Percentiles rank a stretch among this genome's conserved stretches.
phyloP scores from a whole-genome alignment of 2,329 filamentous ascomycete species.

The Leptoxyphium fumago region DNA sequence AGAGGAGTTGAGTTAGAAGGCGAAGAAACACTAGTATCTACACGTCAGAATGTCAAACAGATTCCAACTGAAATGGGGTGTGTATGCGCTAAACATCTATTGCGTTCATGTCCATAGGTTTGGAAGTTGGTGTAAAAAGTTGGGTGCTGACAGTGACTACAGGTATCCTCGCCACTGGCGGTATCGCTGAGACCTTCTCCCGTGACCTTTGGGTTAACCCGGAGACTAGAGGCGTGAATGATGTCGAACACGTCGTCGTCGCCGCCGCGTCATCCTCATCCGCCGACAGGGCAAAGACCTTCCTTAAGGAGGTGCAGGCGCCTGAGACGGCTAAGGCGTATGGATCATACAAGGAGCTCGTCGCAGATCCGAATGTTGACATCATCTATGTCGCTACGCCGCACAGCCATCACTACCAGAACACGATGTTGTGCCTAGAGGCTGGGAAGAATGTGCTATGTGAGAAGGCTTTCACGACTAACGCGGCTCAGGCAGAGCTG shows the following conservation, averaged over 20 bases:
- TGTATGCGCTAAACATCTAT: neutral
- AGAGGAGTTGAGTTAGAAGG: no score
- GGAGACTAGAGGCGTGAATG: slow-evolving; percentile 49
- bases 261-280: slow-evolving; percentile 71
- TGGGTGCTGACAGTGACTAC: no score
- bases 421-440: slow-evolving; percentile 10
- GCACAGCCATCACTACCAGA: slow-evolving; percentile 15
- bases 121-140: slow-evolving; percentile 14
- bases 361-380: slow-evolving; percentile 50
- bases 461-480: slow-evolving; percentile 19
- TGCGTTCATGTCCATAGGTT: neutral
- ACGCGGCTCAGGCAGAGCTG: slow-evolving; percentile 9
- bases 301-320: slow-evolving; percentile 57
- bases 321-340: slow-evolving; percentile 56
- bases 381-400: slow-evolving; percentile 19
- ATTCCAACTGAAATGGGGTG: slow-evolving; percentile 20
- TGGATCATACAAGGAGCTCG: slow-evolving; percentile 68
- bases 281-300: slow-evolving; percentile 51
- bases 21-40: neutral
- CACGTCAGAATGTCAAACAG: slow-evolving; percentile 14
- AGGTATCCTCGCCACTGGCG: slow-evolving; percentile 32
- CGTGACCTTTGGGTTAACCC: slow-evolving; percentile 69
- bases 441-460: slow-evolving; percentile 14
- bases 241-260: slow-evolving; percentile 62
- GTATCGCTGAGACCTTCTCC: slow-evolving; percentile 41